These are phyloP conservation scores for Diaporthe aspalathi DNA, from an alignment of 2,329 filamentous ascomycete genomes.

Conservation along the genomic window DNA sequence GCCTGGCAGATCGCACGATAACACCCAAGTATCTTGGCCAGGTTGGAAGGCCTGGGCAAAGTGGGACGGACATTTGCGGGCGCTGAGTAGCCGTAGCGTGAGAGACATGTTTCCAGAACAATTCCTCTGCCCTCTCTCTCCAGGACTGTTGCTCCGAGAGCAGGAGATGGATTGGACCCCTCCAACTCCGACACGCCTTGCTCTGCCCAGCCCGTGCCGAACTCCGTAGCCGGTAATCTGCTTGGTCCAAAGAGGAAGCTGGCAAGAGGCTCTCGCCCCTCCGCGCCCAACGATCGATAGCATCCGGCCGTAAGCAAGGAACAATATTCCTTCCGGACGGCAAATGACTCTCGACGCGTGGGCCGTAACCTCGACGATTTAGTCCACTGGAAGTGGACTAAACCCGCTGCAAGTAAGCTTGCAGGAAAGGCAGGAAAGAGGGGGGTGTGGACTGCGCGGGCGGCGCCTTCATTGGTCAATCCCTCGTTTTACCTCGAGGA, in stretches of 20 bases:
- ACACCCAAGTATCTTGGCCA: constrained; percentile 26
- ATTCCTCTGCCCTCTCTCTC: neutral
- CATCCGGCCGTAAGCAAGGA: constrained; percentile 38
- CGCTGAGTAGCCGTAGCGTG: neutral
- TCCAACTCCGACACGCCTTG: constrained; percentile 17
- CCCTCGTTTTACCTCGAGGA: too few relatives aligned
- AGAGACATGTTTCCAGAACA: constrained; percentile 27
- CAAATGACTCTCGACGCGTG: constrained; percentile 12
- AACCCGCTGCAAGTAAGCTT: constrained; percentile 38
- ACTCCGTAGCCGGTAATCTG: constrained; percentile 30
- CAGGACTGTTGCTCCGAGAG: neutral
- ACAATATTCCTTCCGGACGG: constrained; percentile 37
- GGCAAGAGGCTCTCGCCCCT: constrained; percentile 5
- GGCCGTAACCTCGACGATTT: neutral
- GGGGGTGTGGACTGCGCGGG: constrained; percentile 1
- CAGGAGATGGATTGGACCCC: too few relatives aligned
- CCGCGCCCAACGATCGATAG: neutral
- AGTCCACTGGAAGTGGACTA: constrained; percentile 32
- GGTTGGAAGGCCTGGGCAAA: constrained; percentile 8
- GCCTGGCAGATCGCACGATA: constrained; percentile 24
- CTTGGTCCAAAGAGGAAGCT: constrained; percentile 31
- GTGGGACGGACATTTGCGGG: neutral
- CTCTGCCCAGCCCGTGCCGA: constrained; percentile 4
- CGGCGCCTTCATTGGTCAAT: constrained; percentile 30
- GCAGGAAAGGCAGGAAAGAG: too few relatives aligned